phyloP scores from a whole-genome alignment of 2,329 filamentous ascomycete genomes.

The Calcarisporium arbuscula region DNA sequence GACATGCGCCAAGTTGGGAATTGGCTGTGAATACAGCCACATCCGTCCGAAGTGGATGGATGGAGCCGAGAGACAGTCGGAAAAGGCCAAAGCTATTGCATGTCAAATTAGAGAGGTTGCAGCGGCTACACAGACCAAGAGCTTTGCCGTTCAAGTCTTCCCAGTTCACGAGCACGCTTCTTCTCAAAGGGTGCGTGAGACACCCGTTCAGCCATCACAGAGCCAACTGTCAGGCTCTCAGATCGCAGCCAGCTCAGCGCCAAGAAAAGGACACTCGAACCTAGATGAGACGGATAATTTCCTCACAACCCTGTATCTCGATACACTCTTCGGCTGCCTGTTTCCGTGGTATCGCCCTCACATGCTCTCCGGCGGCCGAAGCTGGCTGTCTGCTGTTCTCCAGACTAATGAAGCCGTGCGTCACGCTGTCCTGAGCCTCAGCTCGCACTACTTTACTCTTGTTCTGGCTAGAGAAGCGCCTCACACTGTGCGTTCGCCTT shows the following conservation, averaged over 20 bases:
- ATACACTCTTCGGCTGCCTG: slow-evolving; percentile 41
- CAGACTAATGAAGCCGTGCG: slow-evolving; percentile 42
- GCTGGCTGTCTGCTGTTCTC: slow-evolving; percentile 46
- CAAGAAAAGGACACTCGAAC: not conserved
- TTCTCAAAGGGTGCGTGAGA: not conserved
- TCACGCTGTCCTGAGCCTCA: slow-evolving; percentile 42
- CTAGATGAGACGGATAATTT: slow-evolving; percentile 2
- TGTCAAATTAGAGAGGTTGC: slow-evolving; percentile 17
- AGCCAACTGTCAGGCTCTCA: not conserved
- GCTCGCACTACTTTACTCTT: slow-evolving; percentile 41
- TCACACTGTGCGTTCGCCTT: not conserved
- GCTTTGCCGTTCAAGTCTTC: slow-evolving; percentile 4
- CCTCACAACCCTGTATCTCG: slow-evolving; percentile 18
- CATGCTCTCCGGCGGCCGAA: slow-evolving; percentile 39
- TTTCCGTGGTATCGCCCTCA: slow-evolving; percentile 50
- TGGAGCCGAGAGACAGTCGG: slow-evolving; percentile 15
- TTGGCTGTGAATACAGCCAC: slow-evolving; percentile 40
- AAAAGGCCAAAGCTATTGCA: slow-evolving; percentile 17
- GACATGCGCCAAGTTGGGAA: slow-evolving; percentile 37
- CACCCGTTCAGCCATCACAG: not conserved
- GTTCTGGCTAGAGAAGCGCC: slow-evolving; percentile 18
- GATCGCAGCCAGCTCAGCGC: not conserved
- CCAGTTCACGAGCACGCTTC: not conserved
- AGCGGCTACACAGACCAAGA: slow-evolving; percentile 25
- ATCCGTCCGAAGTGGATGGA: slow-evolving; percentile 44